A percentile compares a stretch with the other conserved stretches of the same genome.
Evolutionary conservation across 345 rosid species (phyloP).

Genomic region (Salix koriyanagi): DNA sequence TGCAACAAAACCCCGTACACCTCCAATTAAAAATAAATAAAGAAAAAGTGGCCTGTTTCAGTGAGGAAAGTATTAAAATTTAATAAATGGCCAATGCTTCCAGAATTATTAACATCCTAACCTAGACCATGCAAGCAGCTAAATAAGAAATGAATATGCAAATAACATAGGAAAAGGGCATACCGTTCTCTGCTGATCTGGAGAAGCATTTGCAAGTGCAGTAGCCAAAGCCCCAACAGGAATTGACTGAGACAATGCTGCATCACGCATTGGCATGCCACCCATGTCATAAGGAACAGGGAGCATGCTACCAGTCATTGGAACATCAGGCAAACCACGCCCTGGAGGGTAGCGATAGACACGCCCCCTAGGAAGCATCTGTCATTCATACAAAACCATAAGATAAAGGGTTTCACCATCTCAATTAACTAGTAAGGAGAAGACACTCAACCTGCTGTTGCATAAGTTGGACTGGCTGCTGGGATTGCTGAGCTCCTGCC

Average conservation of each 20-base stretch:
- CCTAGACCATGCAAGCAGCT: background rate
- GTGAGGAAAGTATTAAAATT: background rate
- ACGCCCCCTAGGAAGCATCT: constrained; percentile 87
- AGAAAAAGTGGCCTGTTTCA: background rate
- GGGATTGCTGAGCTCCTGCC: constrained; percentile 65
- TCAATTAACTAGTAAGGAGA: background rate
- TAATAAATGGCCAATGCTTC: background rate
- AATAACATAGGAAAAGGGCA: constrained; percentile 3
- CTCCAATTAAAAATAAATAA: background rate
- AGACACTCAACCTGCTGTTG: constrained; percentile 62
- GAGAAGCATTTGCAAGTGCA: constrained; percentile 79
- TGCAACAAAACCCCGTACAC: background rate
- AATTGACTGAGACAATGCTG: constrained; percentile 52
- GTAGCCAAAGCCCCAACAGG: constrained; percentile 83
- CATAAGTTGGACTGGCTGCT: constrained; percentile 74
- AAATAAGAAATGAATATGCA: background rate
- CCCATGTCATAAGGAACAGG: constrained; percentile 69
- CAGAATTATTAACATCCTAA: background rate
- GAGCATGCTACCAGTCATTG: constrained; percentile 66
- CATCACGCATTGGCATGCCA: constrained; percentile 58
- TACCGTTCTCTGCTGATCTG: constrained; percentile 92
- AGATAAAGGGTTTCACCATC: background rate
- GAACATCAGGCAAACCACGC: constrained; percentile 68
- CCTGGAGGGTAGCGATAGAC: constrained; percentile 72
- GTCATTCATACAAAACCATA: background rate